Evolutionary conservation across 768 basidiomycete species (phyloP), one percentile per base, ranked within the genome.

Genomic region (Thelephora aurantiotincta): DNA sequence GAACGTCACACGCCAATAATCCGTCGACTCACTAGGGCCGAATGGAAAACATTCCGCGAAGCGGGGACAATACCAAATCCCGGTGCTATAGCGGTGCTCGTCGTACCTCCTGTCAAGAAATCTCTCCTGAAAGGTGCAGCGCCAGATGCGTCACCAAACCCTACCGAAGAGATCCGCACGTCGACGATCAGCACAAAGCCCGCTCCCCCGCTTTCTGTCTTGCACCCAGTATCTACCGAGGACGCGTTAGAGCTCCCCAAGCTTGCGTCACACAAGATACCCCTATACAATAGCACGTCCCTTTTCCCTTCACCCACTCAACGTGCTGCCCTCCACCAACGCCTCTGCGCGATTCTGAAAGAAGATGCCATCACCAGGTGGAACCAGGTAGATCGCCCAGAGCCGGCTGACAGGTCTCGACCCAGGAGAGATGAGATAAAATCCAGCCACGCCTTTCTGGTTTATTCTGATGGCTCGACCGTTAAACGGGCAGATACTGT

Each of bases 391-490:
- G 22, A 41, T 22, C 22, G 11, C 16, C 38, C 38, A 11, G 42
- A 51, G 37, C 47, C 43, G 33, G 35, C 46, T 2, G 18, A 36
- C 11, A 20, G 11, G 11, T 16, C 20, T 49, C 20, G 22, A 48
- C 14, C 2, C 33, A 1, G 12, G 47, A 30, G 12, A 19, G 63
- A 59, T 7, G 66, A 68, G 33, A 51, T 65, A 22, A 77, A 75
- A 52, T 67, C 65, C 2, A 86, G 82, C 50, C 79, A 84, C 57
- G 85, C 82, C 6, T 87, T 84, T 57, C 53, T 88, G 12, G 55
- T 90, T 12, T 66, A 62, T 46, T 76, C 82, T 6, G 69, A 75
- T 47, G 65, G 62, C 12, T 60, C 68, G 20, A 75, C 72, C 0
- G 58, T 71, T 14, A 60, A 60, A 47, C 66, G 77, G 34, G 79